Conservation (phyloP, 768 basidiomycete species). For the Paxillus rubicundulus region DNA sequence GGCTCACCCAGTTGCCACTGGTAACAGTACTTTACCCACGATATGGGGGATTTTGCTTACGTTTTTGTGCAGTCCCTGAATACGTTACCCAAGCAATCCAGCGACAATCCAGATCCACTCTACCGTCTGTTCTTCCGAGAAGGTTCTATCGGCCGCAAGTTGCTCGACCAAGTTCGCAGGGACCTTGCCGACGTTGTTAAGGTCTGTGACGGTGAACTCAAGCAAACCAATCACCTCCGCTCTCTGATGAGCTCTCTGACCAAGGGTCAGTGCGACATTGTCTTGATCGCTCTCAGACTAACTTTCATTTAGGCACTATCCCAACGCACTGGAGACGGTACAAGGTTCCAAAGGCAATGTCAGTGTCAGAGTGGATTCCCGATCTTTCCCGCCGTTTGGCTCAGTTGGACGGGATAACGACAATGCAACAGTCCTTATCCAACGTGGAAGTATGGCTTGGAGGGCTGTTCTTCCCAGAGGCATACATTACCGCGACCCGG, state of each 20-base stretch:
- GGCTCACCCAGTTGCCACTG: constrained; percentile 73
- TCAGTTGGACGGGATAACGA: constrained; percentile 72
- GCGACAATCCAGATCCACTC: constrained; percentile 79
- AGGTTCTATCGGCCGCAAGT: constrained; percentile 70
- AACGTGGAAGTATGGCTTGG: constrained; percentile 89
- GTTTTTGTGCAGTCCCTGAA: constrained; percentile 52
- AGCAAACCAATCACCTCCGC: constrained; percentile 97
- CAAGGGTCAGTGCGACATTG: constrained; percentile 58
- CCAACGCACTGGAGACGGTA: constrained; percentile 87
- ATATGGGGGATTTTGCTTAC: constrained; percentile 11
- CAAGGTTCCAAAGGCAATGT: constrained; percentile 81
- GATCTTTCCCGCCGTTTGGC: constrained; percentile 75
- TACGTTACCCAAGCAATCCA: constrained; percentile 59
- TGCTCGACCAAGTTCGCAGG: constrained; percentile 74
- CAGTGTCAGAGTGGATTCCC: constrained; percentile 81
- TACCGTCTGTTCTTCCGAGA: constrained; percentile 89
- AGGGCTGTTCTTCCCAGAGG: constrained; percentile 94
- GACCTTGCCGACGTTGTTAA: constrained; percentile 81
- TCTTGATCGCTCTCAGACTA: constrained; percentile 1
- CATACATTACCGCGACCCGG: constrained; percentile 92
- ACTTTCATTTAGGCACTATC: constrained; percentile 63
- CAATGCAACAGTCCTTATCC: constrained; percentile 53
- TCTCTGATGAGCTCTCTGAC: constrained; percentile 84
- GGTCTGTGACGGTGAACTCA: constrained; percentile 82
- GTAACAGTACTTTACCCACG: constrained; percentile 41